A percentile compares a stretch with the other conserved stretches of the same genome.
phyloP scores from a whole-genome alignment of 495 filamentous ascomycete species.

The Annulohypoxylon maeteangense region DNA sequence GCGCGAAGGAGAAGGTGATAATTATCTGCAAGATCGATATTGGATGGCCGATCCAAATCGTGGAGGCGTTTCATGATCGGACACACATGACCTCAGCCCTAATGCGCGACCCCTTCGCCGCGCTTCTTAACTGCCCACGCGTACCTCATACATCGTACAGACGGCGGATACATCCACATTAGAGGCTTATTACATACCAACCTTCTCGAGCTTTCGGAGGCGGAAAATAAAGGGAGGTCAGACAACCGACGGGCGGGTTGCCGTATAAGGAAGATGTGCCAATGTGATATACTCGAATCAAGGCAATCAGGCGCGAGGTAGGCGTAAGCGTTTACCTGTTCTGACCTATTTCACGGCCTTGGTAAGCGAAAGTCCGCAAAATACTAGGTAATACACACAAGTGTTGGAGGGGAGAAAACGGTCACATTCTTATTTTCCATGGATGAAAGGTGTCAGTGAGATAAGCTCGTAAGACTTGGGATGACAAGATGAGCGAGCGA shows the following conservation, averaged over 20 bases:
- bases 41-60: slow-evolving; percentile 39
- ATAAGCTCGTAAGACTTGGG: slow-evolving; percentile 33
- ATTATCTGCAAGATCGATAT: slow-evolving; percentile 37
- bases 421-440: slow-evolving; percentile 6
- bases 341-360: slow-evolving; percentile 4
- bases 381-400: too few relatives aligned
- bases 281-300: slow-evolving; percentile 11
- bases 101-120: slow-evolving; percentile 17
- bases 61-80: slow-evolving; percentile 42
- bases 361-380: slow-evolving; percentile 10
- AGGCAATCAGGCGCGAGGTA: slow-evolving; percentile 34
- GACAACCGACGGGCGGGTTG: slow-evolving; percentile 25
- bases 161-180: slow-evolving; percentile 21
- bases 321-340: slow-evolving; percentile 23
- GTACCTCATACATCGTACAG: neutral
- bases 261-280: slow-evolving; percentile 18
- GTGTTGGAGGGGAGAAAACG: neutral
- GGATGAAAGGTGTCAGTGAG: slow-evolving; percentile 24
- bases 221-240: slow-evolving; percentile 11
- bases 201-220: neutral
- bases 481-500: slow-evolving; percentile 6
- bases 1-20: slow-evolving; percentile 1
- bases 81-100: slow-evolving; percentile 41
- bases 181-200: neutral
- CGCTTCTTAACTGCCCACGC: neutral